Base-by-base conservation (phyloP, 805 yeast genomes). In the Yarrowia bubula region DNA sequence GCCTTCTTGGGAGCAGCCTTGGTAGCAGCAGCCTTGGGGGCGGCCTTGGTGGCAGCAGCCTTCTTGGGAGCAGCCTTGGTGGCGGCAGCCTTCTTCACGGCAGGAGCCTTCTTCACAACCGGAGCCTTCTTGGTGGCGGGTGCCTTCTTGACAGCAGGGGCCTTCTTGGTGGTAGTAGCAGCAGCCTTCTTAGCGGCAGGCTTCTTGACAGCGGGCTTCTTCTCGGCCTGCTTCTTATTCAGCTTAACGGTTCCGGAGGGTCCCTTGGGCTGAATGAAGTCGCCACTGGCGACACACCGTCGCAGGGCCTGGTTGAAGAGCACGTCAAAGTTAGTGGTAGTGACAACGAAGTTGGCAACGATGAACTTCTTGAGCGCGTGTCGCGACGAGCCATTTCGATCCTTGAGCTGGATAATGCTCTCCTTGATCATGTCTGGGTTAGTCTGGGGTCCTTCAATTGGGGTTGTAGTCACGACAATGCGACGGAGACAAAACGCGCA, bases 321-420 rank as follows among this genome's bases (percentile, higher is more conserved):
- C 57, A 86, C 77, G 75, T 90, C 96, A 73, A 90, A 90, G 75
- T 81, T 86, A 62, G 82, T 65, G n/a, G 88, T 80, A 53, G 81
- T 80, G 70, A 84, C 78, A 69, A 86, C 80, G 78, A 78, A 82
- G 78, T 84, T 83, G 74, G 86, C 77, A 77, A 83, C 85, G 69
- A 91, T 86, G 77, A 85, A 89, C 77, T 90, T 90, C 83, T 91
- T 92, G 73, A 92, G 81, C 11, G 95, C 93, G 75, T 88, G 93
- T 76, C 97, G 92, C 71, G 92, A 83, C 65, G 72, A 71, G 15
- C 96, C 96, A 68, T 83, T 88, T 78, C 96, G 86, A 73, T 89
- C 92, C 72, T 88, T 88, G 72, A 90, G 82, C 58, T 88, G 80
- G 43, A 80, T 73, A 69, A 90, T 80, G 60, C 93, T 96, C 67